Evolutionary conservation across 2,329 filamentous ascomycete species (phyloP).

Genomic region (Xylaria sp.): DNA sequence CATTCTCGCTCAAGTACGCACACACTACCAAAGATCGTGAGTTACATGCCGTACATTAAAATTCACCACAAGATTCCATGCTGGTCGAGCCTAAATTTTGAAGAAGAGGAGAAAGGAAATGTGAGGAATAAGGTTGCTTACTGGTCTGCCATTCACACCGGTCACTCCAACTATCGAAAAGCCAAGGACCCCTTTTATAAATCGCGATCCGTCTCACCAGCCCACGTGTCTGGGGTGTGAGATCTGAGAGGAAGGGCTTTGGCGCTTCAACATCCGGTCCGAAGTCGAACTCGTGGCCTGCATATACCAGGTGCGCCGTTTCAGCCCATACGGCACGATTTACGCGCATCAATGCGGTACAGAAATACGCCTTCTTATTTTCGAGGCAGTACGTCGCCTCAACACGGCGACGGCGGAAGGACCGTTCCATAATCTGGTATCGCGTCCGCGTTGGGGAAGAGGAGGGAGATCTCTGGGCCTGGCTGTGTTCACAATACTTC

Average conservation of each 20-base stretch:
- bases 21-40: conserved; percentile 51
- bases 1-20: conserved; percentile 56
- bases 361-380: conserved; percentile 51
- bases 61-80: not conserved
- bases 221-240: conserved; percentile 60
- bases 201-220: conserved; percentile 63
- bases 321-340: conserved; percentile 65
- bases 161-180: conserved; percentile 63
- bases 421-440: conserved; percentile 56
- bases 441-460: conserved; percentile 47
- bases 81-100: not conserved
- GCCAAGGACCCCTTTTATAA: conserved; percentile 63
- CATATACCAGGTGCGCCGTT: conserved; percentile 66
- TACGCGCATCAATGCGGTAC: conserved; percentile 59
- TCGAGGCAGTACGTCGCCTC: conserved; percentile 66
- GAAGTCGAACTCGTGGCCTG: conserved; percentile 68
- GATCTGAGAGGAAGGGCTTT: conserved; percentile 68
- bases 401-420: conserved; percentile 55
- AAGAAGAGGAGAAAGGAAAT: not conserved
- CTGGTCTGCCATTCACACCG: conserved; percentile 63
- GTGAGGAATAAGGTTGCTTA: not conserved
- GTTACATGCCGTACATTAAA: not conserved
- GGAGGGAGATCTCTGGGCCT: not conserved
- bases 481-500: not conserved
- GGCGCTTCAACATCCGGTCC: conserved; percentile 69